Base-by-base conservation (phyloP, 768 basidiomycete genomes). In the Baorangia bicolor region DNA sequence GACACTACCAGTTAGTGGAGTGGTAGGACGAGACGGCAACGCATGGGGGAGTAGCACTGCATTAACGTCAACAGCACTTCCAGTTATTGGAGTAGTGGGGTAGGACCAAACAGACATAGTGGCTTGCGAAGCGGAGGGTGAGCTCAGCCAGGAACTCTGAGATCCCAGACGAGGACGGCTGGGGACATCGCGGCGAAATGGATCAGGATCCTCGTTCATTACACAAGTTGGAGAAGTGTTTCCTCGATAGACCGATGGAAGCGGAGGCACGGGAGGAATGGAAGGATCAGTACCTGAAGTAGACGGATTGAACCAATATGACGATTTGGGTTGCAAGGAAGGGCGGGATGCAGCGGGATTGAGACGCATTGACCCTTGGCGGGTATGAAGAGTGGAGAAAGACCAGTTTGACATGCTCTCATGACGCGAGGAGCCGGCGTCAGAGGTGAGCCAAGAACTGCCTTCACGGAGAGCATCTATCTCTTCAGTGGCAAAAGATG, bases 381-480 rank as follows among this genome's bases (percentile, higher is more conserved):
- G 76, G 2, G 83, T 83, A 45, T 83, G 79, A 62, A 84, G 82
- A 2, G 87, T 88, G 2, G 86, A 85, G 70, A 88, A 87, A 1
- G 87, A 88, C 81, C 86, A 89, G 18, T 80, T 80, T 9, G 87
- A 90, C 27, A 82, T 68, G 1, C 87, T 87, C 41, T 80, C 78
- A 27, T 77, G 77, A 41, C 77, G 77, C 51, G 81, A 78, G 18
- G 76, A 76, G 59, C 77, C 77, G 6, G 82, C 75, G 40, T 81
- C 78, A 45, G 88, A 90, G 1, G 89, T 88, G 56, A 91, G 82
- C 88, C 89, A 90, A n/a, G 88, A 89, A 46, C 82, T 83, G 48
- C 88, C 87, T 60, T 90, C 88, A 21, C 84, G 83, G 49, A 90
- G 77, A 20, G 76, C 86, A 56, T 90, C 85, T 46, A 90, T 76